Base-by-base conservation (phyloP, 257 asterid species). In the Solanum okadae region DNA sequence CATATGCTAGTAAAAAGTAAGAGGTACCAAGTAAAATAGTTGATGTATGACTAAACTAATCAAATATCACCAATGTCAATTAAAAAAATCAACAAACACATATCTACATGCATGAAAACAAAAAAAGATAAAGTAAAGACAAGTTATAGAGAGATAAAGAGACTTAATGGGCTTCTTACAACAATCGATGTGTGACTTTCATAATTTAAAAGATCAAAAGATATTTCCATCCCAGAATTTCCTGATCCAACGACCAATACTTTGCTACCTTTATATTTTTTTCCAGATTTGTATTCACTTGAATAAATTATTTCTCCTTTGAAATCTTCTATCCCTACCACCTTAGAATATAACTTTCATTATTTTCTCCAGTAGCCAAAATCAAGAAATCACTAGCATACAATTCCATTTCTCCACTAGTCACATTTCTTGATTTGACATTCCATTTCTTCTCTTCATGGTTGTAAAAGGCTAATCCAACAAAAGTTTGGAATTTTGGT, bases 301-400 rank as follows among this genome's bases (percentile, higher is more conserved):
- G 95, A 91, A 44, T 95, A 96, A 76, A 92, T 37, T 14, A 89
- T 34, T 35, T 92, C 90, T 0, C 98, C 95, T 0, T 4, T 1
- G 89, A 94, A 95, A 6, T 89, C 18, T 1, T 84, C 91, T 6
- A 92, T 34, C 1, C 95, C 95, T 0, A 16, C 67, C 9, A 92
- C 10, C 0, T 29, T 16, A 95, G 96, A 4, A 93, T 83, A 16
- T 37, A 88, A 0, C 88, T 91, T 89, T 92, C 90, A 23, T 90
- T 75, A 4, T 94, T 94, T 90, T 92, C 94, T n/a, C 95, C 93
- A 4, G 90, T 89, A 0, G 95, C 96, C 10, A 92, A 97, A 3
- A 94, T 90, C 2, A 95, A 89, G 65, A 90, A 93, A 78, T 59
- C 33, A 15, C 92, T 84, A 34, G 2, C 75, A 63, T 86, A 92